Conservation (phyloP, 176 grass and related monocot genomes). For the Phoenix dactylifera region DNA sequence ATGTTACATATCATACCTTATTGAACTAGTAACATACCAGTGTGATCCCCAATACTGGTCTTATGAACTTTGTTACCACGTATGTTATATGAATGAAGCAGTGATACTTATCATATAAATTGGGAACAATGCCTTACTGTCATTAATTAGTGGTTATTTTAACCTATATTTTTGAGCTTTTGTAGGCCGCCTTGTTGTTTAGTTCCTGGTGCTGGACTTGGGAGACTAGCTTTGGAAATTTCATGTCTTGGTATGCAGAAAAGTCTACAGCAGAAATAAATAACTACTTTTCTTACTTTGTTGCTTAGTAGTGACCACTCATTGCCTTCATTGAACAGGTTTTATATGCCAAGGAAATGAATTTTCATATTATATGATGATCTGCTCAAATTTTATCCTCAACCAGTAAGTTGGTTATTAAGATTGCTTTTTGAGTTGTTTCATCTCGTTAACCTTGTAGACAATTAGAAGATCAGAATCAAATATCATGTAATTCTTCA, state of each 20-base stretch:
- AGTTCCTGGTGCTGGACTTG: slow-evolving; percentile 94
- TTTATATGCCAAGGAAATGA: slow-evolving; percentile 97
- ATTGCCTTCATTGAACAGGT: slow-evolving; percentile 35
- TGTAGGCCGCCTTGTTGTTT: slow-evolving; percentile 81
- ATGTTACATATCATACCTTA: no score
- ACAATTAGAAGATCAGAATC: slow-evolving; percentile 1
- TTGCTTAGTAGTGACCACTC: background rate
- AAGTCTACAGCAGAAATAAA: slow-evolving; percentile 1
- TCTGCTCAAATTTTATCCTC: slow-evolving; percentile 96
- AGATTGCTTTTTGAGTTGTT: no score
- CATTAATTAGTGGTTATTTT: no score
- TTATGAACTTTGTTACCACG: no score
- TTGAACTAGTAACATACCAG: no score
- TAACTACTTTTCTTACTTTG: slow-evolving; percentile 5
- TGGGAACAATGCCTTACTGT: no score
- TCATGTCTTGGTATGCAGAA: slow-evolving; percentile 67
- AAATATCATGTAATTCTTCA: background rate
- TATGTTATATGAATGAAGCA: no score
- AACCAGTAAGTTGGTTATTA: slow-evolving; percentile 61
- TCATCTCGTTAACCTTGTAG: no score
- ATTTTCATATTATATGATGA: slow-evolving; percentile 99
- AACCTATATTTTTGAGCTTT: slow-evolving; percentile 21
- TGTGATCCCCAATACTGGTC: no score
- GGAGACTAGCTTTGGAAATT: slow-evolving; percentile 86
- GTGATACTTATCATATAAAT: no score